Evolutionary conservation across 306 rosid species (phyloP).

Genomic region (Sicyos baderoa): DNA sequence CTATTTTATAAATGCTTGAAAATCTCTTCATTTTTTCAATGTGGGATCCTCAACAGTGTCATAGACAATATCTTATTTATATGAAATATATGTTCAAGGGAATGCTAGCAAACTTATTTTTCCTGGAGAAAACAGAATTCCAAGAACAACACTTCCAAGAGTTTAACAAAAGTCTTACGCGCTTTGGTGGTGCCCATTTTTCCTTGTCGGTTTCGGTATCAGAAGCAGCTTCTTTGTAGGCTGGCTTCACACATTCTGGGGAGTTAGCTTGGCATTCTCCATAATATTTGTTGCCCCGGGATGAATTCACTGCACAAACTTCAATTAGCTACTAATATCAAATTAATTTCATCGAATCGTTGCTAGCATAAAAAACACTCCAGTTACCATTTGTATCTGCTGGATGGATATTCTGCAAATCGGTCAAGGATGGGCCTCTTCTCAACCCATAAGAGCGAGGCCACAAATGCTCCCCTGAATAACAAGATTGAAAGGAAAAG

Average conservation of each 20-base stretch:
- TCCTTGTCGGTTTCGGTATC: constrained; percentile 68
- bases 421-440: constrained; percentile 52
- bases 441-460: constrained; percentile 66
- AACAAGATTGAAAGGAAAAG: not conserved
- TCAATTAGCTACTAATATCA: not conserved
- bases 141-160: not conserved
- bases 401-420: constrained; percentile 63
- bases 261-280: constrained; percentile 47
- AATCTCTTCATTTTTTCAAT: too few relatives aligned
- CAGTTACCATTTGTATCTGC: constrained; percentile 61
- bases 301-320: constrained; percentile 48
- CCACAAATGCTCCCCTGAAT: constrained; percentile 70
- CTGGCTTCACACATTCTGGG: constrained; percentile 54
- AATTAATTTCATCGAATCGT: not conserved
- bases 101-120: not conserved
- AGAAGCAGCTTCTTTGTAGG: constrained; percentile 58
- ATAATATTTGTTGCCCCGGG: constrained; percentile 67
- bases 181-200: constrained; percentile 34
- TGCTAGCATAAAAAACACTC: not conserved
- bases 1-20: too few relatives aligned
- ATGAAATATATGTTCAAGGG: not conserved
- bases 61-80: too few relatives aligned
- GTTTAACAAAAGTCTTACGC: not conserved
- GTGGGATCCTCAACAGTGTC: not conserved
- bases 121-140: not conserved